These are phyloP conservation scores for Syzygium aromaticum DNA, from an alignment of 345 rosid species.

Conservation along the genomic window DNA sequence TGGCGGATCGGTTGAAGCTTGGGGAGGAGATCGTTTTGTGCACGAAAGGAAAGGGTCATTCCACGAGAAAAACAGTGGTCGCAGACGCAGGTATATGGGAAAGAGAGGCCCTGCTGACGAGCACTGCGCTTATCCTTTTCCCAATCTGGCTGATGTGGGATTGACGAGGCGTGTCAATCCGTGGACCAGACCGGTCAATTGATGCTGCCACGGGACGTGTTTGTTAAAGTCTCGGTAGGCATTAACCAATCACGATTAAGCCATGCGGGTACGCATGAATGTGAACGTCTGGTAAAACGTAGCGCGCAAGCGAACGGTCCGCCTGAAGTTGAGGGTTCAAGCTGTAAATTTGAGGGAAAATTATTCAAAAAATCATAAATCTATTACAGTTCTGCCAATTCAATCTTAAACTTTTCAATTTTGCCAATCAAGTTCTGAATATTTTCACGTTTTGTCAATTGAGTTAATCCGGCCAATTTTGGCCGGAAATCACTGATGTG, in stretches of 20 bases:
- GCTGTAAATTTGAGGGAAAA: not conserved
- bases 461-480: too few species aligned
- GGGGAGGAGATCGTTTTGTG: not conserved
- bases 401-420: too few species aligned
- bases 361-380: too few species aligned
- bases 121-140: not conserved
- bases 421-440: too few species aligned
- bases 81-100: not conserved
- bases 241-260: not conserved
- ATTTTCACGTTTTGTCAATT: too few species aligned
- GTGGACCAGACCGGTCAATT: not conserved
- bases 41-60: not conserved
- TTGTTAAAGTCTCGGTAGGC: not conserved
- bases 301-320: fast-evolving
- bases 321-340: not conserved
- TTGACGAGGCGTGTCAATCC: not conserved
- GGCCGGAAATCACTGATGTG: too few species aligned
- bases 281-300: not conserved
- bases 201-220: not conserved
- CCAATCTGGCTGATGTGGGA: not conserved
- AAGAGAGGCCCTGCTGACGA: not conserved
- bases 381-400: too few species aligned
- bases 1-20: not conserved
- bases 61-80: not conserved
- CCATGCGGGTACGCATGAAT: fast-evolving